Evolutionary conservation across 202 grass and related monocot genomes (phyloP), one percentile per base, ranked within the genome.

Genomic region (Elaeis oleifera): DNA sequence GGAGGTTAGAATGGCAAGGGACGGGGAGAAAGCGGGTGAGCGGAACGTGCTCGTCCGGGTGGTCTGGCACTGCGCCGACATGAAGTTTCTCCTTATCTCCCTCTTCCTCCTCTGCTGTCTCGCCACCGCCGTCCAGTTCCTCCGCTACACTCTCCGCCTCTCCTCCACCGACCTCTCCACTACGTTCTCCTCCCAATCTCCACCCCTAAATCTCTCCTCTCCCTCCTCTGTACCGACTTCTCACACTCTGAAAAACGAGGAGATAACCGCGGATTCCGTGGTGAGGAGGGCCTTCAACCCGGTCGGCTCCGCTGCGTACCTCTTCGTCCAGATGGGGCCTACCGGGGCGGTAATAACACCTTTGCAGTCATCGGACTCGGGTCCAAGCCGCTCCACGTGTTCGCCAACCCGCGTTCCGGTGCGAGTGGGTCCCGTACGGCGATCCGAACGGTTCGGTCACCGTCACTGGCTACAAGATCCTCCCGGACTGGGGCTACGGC

Each of bases 401-500:
- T 56, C 54, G 62, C 50, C 0, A 74, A 80, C 56, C 78, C 27
- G 27, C 26, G 53, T 80, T 80, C 58, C 53, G 52, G 29, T 80
- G 78, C 28, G 78, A 80, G 29, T 80, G 78, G 78, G 27, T 61
- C 5, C 55, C 70, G 36, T 55, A 67, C 39, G 61, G 36, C 11
- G 56, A 54, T 16, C 48, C 28, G 19, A 56, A 54, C 70, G 24
- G 23, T 7, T 74, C 77, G 1, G 50, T 68, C 61, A 63, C 19
- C n/a, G 50, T 16, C 17, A 11, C 64, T 4, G 69, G 19, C 16
- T 92, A 89, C 77, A 79, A 84, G 74, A 92, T 97, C 84, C 79
- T 86, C 53, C 92, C 92, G 16, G 92, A 97, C 78, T 97, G 92
- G 92, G 92, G 92, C 64, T 97, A 97, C 74, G 92, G 92, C 82